phyloP scores from a whole-genome alignment of 2,329 filamentous ascomycete species.

The Colletotrichum liriopes region DNA sequence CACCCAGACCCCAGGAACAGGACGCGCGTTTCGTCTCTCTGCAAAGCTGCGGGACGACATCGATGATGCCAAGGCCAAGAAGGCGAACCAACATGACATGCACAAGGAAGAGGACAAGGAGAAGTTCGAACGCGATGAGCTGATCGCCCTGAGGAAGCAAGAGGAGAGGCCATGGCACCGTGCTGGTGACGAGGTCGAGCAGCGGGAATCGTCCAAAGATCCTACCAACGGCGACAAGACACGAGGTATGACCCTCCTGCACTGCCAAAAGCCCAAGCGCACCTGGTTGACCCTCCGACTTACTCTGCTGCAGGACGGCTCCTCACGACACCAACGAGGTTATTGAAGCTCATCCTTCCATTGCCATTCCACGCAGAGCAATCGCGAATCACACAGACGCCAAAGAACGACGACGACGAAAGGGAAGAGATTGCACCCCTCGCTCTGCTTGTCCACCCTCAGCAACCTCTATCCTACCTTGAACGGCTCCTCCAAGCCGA shows the following conservation, averaged over 20 bases:
- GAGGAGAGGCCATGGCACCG: conserved; percentile 77
- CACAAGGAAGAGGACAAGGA: conserved; percentile 47
- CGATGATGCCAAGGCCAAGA: conserved; percentile 49
- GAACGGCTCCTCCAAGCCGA: conserved; percentile 92
- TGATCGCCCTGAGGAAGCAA: conserved; percentile 68
- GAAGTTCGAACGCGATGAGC: conserved; percentile 55
- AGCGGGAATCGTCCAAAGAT: conserved; percentile 50
- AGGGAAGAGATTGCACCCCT: conserved; percentile 79
- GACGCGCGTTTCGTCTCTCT: conserved; percentile 23
- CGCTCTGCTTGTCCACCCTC: conserved; percentile 88
- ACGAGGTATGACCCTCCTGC: conserved; percentile 49
- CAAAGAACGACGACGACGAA: conserved; percentile 50
- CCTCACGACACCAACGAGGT: conserved; percentile 83
- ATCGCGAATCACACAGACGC: conserved; percentile 12
- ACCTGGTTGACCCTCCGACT: neutral
- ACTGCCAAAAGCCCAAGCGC: neutral
- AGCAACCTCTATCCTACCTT: conserved; percentile 92
- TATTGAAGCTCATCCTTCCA: conserved; percentile 86
- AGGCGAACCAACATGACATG: conserved; percentile 45
- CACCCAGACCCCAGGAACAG: conserved; percentile 1
- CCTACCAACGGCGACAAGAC: conserved; percentile 47
- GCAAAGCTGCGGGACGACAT: neutral
- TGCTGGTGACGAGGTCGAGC: conserved; percentile 67
- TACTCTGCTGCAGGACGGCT: conserved; percentile 73
- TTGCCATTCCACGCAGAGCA: conserved; percentile 61